These are phyloP conservation scores for Fusarium sarcochroum DNA, from an alignment of 2,329 filamentous ascomycete species.

Conservation along the genomic window DNA sequence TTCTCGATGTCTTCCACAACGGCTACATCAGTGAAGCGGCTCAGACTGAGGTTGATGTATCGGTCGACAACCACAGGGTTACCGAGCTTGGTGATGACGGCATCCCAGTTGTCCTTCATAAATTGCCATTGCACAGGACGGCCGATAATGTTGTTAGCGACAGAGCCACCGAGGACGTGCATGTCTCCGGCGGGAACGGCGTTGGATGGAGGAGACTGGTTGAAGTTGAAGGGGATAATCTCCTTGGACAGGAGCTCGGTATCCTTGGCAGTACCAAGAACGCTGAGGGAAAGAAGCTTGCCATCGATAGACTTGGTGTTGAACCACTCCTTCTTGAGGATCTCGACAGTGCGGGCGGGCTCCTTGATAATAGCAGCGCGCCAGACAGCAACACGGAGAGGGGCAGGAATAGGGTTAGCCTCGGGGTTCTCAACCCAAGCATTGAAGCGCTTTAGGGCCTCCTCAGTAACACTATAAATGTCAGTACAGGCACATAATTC, in stretches of 20 bases:
- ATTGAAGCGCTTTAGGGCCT: conserved; percentile 84
- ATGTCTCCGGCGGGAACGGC: conserved; percentile 89
- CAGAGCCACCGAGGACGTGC: conserved; percentile 81
- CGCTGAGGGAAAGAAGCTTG: conserved; percentile 85
- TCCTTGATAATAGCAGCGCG: conserved; percentile 80
- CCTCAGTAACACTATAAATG: conserved; percentile 70
- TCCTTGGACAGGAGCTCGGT: conserved; percentile 74
- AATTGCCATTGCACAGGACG: conserved; percentile 87
- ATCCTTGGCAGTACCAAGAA: conserved; percentile 81
- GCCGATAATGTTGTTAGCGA: conserved; percentile 80
- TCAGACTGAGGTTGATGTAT: conserved; percentile 83
- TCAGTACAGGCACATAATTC: conserved; percentile 40
- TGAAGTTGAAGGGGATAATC: conserved; percentile 84
- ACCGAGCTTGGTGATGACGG: conserved; percentile 77
- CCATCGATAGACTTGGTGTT: conserved; percentile 89
- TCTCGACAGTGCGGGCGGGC: conserved; percentile 76
- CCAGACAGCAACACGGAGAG: conserved; percentile 85
- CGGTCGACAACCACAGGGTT: conserved; percentile 93
- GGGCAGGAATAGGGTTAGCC: conserved; percentile 80
- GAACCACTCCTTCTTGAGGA: conserved; percentile 87
- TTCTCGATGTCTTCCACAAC: conserved; percentile 81
- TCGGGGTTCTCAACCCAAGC: conserved; percentile 81
- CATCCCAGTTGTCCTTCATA: conserved; percentile 86
- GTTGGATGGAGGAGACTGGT: conserved; percentile 68
- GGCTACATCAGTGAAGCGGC: conserved; percentile 80